A percentile compares a stretch with the other conserved stretches of the same genome.
Conservation (phyloP, 169 alveolate species). For the Theileria annulata region DNA sequence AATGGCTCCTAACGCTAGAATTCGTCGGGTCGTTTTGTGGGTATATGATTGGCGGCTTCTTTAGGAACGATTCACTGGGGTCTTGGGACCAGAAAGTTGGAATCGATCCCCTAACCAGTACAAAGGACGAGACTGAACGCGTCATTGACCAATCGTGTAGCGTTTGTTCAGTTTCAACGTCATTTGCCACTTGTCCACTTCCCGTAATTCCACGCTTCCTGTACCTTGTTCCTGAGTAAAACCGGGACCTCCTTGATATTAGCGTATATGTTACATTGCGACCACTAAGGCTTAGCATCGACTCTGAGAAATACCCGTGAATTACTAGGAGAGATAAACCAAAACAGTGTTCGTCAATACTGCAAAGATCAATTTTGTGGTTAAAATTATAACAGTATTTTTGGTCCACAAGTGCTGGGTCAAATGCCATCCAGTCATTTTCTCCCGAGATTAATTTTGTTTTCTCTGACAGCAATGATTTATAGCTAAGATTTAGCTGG, state of each 20-base stretch:
- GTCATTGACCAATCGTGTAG: slow-evolving; percentile 71
- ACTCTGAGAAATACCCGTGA: slow-evolving; percentile 68
- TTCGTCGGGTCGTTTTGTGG: slow-evolving; percentile 81
- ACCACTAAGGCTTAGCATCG: slow-evolving; percentile 56
- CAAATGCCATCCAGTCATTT: slow-evolving; percentile 41
- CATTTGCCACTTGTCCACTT: slow-evolving; percentile 87
- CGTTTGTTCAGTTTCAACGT: slow-evolving; percentile 94
- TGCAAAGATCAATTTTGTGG: slow-evolving; percentile 49
- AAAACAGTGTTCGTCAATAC: slow-evolving; percentile 9
- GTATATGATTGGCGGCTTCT: slow-evolving; percentile 70
- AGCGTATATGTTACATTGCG: slow-evolving; percentile 64
- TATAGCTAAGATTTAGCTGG: slow-evolving; percentile 47
- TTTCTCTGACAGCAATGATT: slow-evolving; percentile 13
- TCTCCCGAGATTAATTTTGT: neutral
- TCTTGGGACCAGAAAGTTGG: slow-evolving; percentile 93
- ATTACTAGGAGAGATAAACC: slow-evolving; percentile 54
- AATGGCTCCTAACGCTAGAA: slow-evolving; percentile 68
- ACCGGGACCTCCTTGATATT: slow-evolving; percentile 89
- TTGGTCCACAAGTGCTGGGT: slow-evolving; percentile 39
- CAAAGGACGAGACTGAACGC: slow-evolving; percentile 81
- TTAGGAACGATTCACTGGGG: slow-evolving; percentile 52
- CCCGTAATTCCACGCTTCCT: slow-evolving; percentile 91
- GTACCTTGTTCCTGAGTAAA: slow-evolving; percentile 94
- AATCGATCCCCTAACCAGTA: slow-evolving; percentile 94
- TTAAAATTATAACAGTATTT: slow-evolving; percentile 64